Conservation (phyloP, 768 basidiomycete genomes). For the Exidia glandulosa region DNA sequence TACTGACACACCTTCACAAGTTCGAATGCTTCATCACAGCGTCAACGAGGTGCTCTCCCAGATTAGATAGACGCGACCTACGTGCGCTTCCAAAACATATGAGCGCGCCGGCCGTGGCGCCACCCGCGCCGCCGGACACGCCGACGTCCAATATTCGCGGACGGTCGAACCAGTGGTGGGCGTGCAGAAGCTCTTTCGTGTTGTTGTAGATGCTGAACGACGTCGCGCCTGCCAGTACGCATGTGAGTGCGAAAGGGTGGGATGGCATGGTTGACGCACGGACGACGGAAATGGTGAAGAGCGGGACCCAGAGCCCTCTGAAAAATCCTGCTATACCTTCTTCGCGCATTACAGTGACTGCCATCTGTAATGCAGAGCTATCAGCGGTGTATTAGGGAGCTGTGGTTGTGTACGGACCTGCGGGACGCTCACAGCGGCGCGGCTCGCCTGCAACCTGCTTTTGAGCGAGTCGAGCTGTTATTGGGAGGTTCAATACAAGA, state of each 20-base stretch:
- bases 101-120: slow-evolving; percentile 78
- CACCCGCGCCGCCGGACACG: slow-evolving; percentile 68
- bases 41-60: not conserved
- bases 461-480: slow-evolving; percentile 85
- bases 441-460: slow-evolving; percentile 80
- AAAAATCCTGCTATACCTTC: slow-evolving; percentile 87
- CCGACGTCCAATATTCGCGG: slow-evolving; percentile 59
- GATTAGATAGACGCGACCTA: slow-evolving; percentile 31
- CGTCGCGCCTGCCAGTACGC: slow-evolving; percentile 53
- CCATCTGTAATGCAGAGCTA: slow-evolving; percentile 25
- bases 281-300: slow-evolving; percentile 92
- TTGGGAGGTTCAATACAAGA: not conserved
- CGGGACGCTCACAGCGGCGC: slow-evolving; percentile 61
- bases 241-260: slow-evolving; percentile 3
- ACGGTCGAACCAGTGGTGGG: slow-evolving; percentile 46
- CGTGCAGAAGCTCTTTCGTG: slow-evolving; percentile 64
- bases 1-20: slow-evolving; percentile 88
- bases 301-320: slow-evolving; percentile 82
- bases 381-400: slow-evolving; percentile 6
- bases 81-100: slow-evolving; percentile 86
- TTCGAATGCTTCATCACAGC: slow-evolving; percentile 56
- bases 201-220: slow-evolving; percentile 85
- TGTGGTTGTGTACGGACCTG: slow-evolving; percentile 26
- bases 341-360: slow-evolving; percentile 64
- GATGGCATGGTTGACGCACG: slow-evolving; percentile 44